Evolutionary conservation across 345 rosid species (phyloP).

Genomic region (Noccaea bulbosa): DNA sequence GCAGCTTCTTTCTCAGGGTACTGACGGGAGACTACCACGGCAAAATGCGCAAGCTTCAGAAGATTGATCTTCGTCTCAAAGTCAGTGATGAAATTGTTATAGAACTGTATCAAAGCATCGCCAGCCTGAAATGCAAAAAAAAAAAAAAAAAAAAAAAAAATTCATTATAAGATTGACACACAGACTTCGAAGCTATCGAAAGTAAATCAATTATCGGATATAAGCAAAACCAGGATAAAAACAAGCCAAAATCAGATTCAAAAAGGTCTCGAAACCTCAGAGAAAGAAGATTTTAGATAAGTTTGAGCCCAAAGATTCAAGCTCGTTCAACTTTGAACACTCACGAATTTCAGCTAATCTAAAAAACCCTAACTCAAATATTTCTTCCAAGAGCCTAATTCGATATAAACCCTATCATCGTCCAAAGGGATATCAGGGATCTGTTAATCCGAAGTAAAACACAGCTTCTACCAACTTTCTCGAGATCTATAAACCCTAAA

Average conservation of each 20-base stretch:
- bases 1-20: slow-evolving; percentile 97
- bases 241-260: background rate
- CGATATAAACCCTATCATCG: background rate
- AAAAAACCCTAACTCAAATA: slow-evolving; percentile 12
- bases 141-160: background rate
- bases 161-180: slow-evolving; percentile 1
- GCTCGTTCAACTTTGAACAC: background rate
- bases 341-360: slow-evolving; percentile 10
- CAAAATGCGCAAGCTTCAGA: slow-evolving; percentile 96
- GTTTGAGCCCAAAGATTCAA: background rate
- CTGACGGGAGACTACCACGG: slow-evolving; percentile 88
- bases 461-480: background rate
- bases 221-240: background rate
- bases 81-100: slow-evolving; percentile 90
- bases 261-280: background rate
- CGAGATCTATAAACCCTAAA: slow-evolving; percentile 41
- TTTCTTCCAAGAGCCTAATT: slow-evolving; percentile 4
- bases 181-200: slow-evolving; percentile 8
- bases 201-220: background rate
- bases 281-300: background rate
- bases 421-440: background rate
- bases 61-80: slow-evolving; percentile 98
- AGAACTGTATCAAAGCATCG: slow-evolving; percentile 86
- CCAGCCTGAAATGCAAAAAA: slow-evolving; percentile 67
- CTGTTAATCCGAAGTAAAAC: background rate